These are phyloP conservation scores for Ambispora gerdemannii DNA, from an alignment of 192 early-diverging fungal genomes.

Conservation along the genomic window DNA sequence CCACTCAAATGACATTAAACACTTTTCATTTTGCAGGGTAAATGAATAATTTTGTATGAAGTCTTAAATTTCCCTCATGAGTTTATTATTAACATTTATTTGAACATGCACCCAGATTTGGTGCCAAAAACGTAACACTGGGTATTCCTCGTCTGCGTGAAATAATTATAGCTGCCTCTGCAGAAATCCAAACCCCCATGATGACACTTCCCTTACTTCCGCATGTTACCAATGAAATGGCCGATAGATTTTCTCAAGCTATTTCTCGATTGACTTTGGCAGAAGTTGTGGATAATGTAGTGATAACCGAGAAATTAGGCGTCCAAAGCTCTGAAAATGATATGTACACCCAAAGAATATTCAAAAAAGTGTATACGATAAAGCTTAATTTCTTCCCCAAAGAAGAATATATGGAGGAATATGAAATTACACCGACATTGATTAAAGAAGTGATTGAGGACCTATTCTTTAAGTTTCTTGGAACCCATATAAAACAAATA, in stretches of 20 bases:
- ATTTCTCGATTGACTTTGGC: slow-evolving; percentile 73
- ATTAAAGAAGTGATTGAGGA: slow-evolving; percentile 73
- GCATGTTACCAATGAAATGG: slow-evolving; percentile 63
- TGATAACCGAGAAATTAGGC: slow-evolving; percentile 73
- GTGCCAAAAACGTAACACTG: slow-evolving; percentile 98
- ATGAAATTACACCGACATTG: slow-evolving; percentile 62
- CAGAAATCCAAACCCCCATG: slow-evolving; percentile 83
- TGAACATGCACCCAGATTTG: slow-evolving; percentile 38
- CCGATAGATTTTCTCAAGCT: slow-evolving; percentile 63
- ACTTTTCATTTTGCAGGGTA: slow-evolving; percentile 97
- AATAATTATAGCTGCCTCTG: slow-evolving; percentile 98
- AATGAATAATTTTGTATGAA: too few species aligned
- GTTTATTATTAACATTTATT: too few species aligned
- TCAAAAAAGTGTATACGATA: slow-evolving; percentile 77
- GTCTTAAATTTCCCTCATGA: too few species aligned
- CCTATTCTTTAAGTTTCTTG: slow-evolving; percentile 72
- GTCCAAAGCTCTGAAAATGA: slow-evolving; percentile 43
- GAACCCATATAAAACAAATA: slow-evolving; percentile 71
- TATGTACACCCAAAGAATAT: slow-evolving; percentile 29
- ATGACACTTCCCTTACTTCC: slow-evolving; percentile 83
- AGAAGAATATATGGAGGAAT: slow-evolving; percentile 72
- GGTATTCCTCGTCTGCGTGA: slow-evolving; percentile 99
- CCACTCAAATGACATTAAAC: slow-evolving; percentile 99
- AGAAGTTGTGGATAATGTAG: slow-evolving; percentile 84
- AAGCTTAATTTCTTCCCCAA: slow-evolving; percentile 82